Base-by-base conservation (phyloP, 1,284 basidiomycete species). In the Albatrellus sp. region DNA sequence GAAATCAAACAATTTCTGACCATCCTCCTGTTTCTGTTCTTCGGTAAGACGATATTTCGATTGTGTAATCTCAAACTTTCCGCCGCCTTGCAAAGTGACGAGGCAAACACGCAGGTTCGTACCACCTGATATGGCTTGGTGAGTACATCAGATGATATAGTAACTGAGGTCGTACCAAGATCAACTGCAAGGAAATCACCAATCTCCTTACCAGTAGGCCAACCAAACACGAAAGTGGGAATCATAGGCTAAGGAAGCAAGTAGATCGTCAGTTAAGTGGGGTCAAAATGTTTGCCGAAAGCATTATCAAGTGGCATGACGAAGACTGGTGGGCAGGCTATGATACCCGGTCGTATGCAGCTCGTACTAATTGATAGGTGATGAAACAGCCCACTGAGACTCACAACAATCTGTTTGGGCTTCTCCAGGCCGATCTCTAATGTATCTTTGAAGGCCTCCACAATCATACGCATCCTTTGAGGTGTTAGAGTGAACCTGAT, bases 1-100 rank as follows among this genome's bases (percentile, higher is more conserved):
- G 60, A 98, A 98, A 66, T 99, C 96, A 54, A 98, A 94, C 46
- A 98, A 68, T 49, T 84, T 80, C 60, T 90, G 82, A 5, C 93
- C 94, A 33, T 98, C 92, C n/a, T 86, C 88, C 53, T 96, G 92
- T 67, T 98, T 98, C 65, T 98, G 94, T 57, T 98, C 96, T 58
- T 98, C 94, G 2, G 90, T 86, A 44, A 98, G 75, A 47, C 92
- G 85, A 66, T 98, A 98, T 66, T 98, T 98, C 43, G 91, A 87
- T 54, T 98, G 94, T 0, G 91, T 94, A 57, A 98, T 88, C 66
- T 98, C 92, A 62, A 98, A 98, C 69, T 94, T 91, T 50, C 94
- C 92, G 7, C 80, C 72, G 19, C 94, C 94, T 55, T 88, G 79
- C 12, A 98, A 72, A 16, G 83, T 87, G 45, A 99, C 94, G 48